These are phyloP conservation scores for Rhodofomes roseus DNA, from an alignment of 1,284 basidiomycete species.

Conservation along the genomic window DNA sequence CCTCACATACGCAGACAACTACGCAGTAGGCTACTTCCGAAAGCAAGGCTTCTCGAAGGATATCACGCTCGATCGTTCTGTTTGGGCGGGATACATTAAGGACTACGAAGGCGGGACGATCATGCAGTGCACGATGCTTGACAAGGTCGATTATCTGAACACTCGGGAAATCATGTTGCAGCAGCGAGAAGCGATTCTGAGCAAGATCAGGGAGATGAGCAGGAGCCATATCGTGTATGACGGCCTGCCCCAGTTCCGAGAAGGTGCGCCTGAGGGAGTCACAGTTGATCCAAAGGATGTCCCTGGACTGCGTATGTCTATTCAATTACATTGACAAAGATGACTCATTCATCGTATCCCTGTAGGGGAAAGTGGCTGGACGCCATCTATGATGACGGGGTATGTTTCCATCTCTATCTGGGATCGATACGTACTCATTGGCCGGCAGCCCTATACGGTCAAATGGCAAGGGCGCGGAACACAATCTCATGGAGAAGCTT, in stretches of 20 bases:
- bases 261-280: constrained; percentile 43
- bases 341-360: constrained; percentile 2
- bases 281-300: constrained; percentile 70
- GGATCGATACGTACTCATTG: neutral
- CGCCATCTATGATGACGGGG: constrained; percentile 79
- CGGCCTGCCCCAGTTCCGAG: constrained; percentile 79
- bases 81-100: constrained; percentile 99
- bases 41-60: constrained; percentile 99
- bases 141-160: constrained; percentile 86
- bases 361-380: constrained; percentile 91
- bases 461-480: constrained; percentile 50
- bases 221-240: constrained; percentile 84
- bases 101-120: constrained; percentile 99
- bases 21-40: constrained; percentile 98
- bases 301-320: constrained; percentile 74
- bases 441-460: neutral
- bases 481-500: constrained; percentile 76
- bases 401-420: constrained; percentile 36
- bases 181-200: constrained; percentile 88
- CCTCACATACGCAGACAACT: constrained; percentile 98
- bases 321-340: constrained; percentile 3
- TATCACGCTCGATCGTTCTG: constrained; percentile 84
- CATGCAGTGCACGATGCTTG: constrained; percentile 97
- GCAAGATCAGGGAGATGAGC: constrained; percentile 88
- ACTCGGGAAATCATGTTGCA: constrained; percentile 75